Evolutionary conservation across 305 asterid genomes (phyloP), one percentile per base, ranked within the genome.

Genomic region (Fraxinus dipetala): DNA sequence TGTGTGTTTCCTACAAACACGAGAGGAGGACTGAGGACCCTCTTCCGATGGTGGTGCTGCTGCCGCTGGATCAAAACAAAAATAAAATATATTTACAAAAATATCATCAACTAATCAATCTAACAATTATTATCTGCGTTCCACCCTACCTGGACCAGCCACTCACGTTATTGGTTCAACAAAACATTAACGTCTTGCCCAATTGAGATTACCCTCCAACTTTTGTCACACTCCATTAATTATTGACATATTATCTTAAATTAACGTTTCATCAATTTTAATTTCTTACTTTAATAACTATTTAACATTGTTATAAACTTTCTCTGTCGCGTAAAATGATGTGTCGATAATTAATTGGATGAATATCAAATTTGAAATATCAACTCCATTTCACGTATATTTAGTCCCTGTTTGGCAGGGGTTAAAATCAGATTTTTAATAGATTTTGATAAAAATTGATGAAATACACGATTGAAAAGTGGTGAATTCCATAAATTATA

Each of bases 71-170:
- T 72, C 76, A 72, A 72, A 72, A 72, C 76, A 32, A 59, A 56
- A 32, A 31, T 32, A 32, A 70, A 70, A 31, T 70, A 31, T 63
- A 63, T 63, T 63, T 65, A 72, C 34, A 32, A 13, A 72, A 31
- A 32, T 72, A n/a, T 72, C 76, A 6, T 32, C 76, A 31, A 72
- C 76, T n/a, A 32, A 72, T 31, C 76, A 72, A 72, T 35, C 76
- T 6, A 34, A 32, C 76, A 31, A 72, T 72, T n/a, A 36, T 16
- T 34, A 18, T n/a, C 76, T 72, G 45, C 76, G 59, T 72, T 72
- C 20, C 76, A 72, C 43, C 76, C 76, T 32, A 72, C 76, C 45
- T 31, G 76, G 48, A 72, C 76, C 76, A 72, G 38, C 76, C 76
- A 72, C 24, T 31, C 76, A 72, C 43, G 48, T 48, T 48, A 48